Base-by-base conservation (phyloP, 768 basidiomycete species). In the Auricularia sp. region DNA sequence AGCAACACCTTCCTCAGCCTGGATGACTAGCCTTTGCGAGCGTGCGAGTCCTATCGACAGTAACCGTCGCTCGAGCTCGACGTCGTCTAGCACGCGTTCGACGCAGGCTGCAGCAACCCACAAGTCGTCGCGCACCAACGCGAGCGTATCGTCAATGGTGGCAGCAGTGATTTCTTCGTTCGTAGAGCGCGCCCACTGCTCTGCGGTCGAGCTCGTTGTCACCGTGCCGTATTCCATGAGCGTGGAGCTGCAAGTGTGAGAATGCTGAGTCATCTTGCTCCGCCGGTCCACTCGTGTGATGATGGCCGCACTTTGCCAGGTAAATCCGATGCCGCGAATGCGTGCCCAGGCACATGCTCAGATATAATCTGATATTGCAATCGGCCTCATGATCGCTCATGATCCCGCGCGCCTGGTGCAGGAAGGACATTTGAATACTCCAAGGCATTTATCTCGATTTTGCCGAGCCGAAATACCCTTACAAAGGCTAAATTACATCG, bases 71-170 rank as follows among this genome's bases (percentile, higher is more conserved):
- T 92, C 86, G 14, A 84, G 74, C 63, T 72, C 73, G 24, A 80
- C 75, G 71, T 85, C 78, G 67, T 87, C 78, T n/a, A 88, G 75
- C 33, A 88, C 73, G 65, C 87, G 80, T 76, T 92, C 90, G 33
- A 79, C 76, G 69, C 85, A 88, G 2, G 90, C 89, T n/a, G 87
- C 83, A 44, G 81, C 82, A 16, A 86, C 87, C 90, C 91, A 94
- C 8, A 86, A 75, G 73, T 94, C 88, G 70, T 92, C 85, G 51
- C 77, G 74, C 47, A 88, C 75, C 29, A 76, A 69, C 8, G 73
- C 76, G 21, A 94, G 80, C 21, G 80, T 70, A 29, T 81, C 70
- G 29, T 77, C 73, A 34, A 89, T 75, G 51, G 71, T 70, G 61
- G 83, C 79, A 0, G 75, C 70, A 3, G 84, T 85, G 65, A 92